Evolutionary conservation across 2,329 filamentous ascomycete genomes (phyloP).

Genomic region (Talaromyces funiculosus): DNA sequence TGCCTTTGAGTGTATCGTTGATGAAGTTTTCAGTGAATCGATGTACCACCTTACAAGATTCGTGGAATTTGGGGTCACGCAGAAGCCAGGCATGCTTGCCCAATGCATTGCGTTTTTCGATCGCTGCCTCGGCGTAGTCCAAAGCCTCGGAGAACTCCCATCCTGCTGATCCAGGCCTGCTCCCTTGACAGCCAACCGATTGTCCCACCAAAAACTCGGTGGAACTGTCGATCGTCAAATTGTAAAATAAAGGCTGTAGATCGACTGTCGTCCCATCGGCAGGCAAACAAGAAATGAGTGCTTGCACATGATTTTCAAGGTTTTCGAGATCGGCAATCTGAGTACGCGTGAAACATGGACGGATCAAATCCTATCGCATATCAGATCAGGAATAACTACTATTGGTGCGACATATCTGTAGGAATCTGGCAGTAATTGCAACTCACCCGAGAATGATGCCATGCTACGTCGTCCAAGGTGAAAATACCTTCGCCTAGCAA

Average conservation of each 20-base stretch:
- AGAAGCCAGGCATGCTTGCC: slow-evolving; percentile 34
- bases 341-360: slow-evolving; percentile 81
- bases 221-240: slow-evolving; percentile 74
- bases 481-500: slow-evolving; percentile 46
- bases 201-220: slow-evolving; percentile 82
- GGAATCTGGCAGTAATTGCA: slow-evolving; percentile 40
- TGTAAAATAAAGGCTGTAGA: slow-evolving; percentile 71
- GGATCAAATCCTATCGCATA: slow-evolving; percentile 48
- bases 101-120: slow-evolving; percentile 26
- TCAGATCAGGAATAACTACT: not conserved
- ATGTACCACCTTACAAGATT: slow-evolving; percentile 38
- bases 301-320: slow-evolving; percentile 71
- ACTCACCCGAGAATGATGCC: slow-evolving; percentile 63
- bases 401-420: not conserved
- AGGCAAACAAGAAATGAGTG: slow-evolving; percentile 59
- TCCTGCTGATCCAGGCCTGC: slow-evolving; percentile 43
- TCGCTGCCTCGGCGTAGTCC: slow-evolving; percentile 28
- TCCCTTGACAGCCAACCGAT: slow-evolving; percentile 57
- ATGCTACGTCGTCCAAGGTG: slow-evolving; percentile 69
- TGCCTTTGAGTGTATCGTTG: slow-evolving; percentile 59
- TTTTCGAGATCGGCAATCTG: slow-evolving; percentile 70
- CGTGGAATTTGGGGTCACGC: slow-evolving; percentile 35
- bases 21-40: slow-evolving; percentile 54
- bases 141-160: slow-evolving; percentile 35
- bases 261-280: slow-evolving; percentile 52